Evolutionary conservation across 768 basidiomycete genomes (phyloP).

Genomic region (Cyathus striatus): DNA sequence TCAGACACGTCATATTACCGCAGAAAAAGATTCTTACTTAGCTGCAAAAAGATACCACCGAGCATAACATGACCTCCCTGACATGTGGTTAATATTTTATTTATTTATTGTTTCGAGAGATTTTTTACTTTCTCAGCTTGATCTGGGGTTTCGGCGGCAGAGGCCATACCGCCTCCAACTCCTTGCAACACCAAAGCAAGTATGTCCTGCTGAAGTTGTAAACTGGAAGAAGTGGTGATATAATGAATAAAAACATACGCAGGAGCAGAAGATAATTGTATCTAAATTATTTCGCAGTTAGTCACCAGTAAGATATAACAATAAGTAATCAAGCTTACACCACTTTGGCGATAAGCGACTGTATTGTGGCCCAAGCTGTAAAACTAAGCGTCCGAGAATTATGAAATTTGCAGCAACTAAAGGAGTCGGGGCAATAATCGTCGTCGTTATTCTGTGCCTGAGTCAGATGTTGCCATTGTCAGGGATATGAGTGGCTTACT

Average conservation of each 20-base stretch:
- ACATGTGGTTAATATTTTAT: constrained; percentile 4
- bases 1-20: no score
- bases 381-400: constrained; percentile 45
- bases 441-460: constrained; percentile 45
- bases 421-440: constrained; percentile 54
- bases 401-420: constrained; percentile 58
- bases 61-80: constrained; percentile 49
- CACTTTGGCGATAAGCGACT: constrained; percentile 36
- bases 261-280: constrained; percentile 35
- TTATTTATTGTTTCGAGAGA: neutral
- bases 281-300: no score
- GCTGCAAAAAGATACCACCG: constrained; percentile 46
- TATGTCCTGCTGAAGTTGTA: constrained; percentile 27
- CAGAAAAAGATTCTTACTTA: no score
- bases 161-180: constrained; percentile 46
- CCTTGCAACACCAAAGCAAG: constrained; percentile 52
- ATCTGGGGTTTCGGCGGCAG: constrained; percentile 14
- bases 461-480: no score
- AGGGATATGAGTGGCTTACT: constrained; percentile 8
- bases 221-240: no score
- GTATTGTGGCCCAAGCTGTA: constrained; percentile 36
- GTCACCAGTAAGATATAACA: no score
- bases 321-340: constrained; percentile 24
- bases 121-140: constrained; percentile 10
- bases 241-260: constrained; percentile 16